Percentiles rank a stretch among this genome's conserved stretches.
These are phyloP conservation scores for Brachypodium distachyon DNA, from an alignment of 202 grass and related monocot species.

Conservation along the genomic window DNA sequence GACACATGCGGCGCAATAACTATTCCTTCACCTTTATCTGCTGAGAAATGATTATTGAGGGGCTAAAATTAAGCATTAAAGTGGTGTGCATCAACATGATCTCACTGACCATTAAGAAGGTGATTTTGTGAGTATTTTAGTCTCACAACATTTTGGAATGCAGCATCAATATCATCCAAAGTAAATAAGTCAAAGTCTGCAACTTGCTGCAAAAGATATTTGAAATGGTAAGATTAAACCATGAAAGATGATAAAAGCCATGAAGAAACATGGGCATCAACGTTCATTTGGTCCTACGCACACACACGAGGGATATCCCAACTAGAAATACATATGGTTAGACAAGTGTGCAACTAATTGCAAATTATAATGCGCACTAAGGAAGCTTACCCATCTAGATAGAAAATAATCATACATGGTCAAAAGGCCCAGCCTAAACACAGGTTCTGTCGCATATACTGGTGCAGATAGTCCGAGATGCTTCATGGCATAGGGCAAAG, in stretches of 20 bases:
- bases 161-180: conserved; percentile 85
- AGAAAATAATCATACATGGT: conserved; percentile 93
- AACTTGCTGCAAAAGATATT: conserved; percentile 53
- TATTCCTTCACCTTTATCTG: conserved; percentile 97
- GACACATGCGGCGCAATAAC: conserved; percentile 89
- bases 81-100: not conserved
- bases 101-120: conserved; percentile 72
- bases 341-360: not conserved
- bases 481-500: conserved; percentile 92
- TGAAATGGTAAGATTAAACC: not conserved
- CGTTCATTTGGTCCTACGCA: not conserved
- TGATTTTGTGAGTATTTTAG: conserved; percentile 91
- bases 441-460: conserved; percentile 89
- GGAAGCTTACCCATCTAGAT: conserved; percentile 79
- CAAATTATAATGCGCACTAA: not conserved
- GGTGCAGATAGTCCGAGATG: conserved; percentile 82
- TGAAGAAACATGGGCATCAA: not conserved
- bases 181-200: conserved; percentile 91
- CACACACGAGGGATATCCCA: not conserved
- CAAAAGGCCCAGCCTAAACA: conserved; percentile 94
- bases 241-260: not conserved
- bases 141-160: conserved; percentile 78
- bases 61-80: conserved; percentile 8
- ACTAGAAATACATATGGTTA: not conserved
- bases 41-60: conserved; percentile 3